Percentiles rank a stretch among this genome's conserved stretches.
Evolutionary conservation across 768 basidiomycete genomes (phyloP).

Genomic region (Psilocybe azurescens): DNA sequence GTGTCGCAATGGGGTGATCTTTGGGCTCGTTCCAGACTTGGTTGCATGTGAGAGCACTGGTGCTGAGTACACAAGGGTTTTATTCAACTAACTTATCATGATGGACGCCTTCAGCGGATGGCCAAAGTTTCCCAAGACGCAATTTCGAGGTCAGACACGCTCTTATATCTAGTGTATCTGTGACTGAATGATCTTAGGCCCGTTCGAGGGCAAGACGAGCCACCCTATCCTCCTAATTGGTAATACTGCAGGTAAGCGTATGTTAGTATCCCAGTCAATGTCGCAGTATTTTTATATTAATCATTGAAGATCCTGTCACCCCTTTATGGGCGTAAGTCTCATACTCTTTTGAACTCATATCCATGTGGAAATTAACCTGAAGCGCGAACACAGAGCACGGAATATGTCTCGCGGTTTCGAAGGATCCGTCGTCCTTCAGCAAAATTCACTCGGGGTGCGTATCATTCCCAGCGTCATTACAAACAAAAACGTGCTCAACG

Average conservation of each 20-base stretch:
- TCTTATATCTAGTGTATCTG: neutral
- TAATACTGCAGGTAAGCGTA: constrained; percentile 40
- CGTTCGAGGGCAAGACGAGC: constrained; percentile 42
- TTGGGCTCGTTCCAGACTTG: constrained; percentile 32
- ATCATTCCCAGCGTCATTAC: neutral
- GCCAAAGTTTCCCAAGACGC: constrained; percentile 11
- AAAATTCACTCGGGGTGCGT: constrained; percentile 46
- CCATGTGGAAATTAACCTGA: too few relatives aligned
- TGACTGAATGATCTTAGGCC: constrained; percentile 25
- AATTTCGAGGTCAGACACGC: constrained; percentile 8
- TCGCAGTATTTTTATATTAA: neutral
- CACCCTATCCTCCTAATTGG: constrained; percentile 44
- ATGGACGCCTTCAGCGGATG: neutral
- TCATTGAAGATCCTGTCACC: constrained; percentile 34
- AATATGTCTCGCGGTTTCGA: constrained; percentile 42
- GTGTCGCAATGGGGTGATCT: constrained; percentile 36
- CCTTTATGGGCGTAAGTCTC: constrained; percentile 30
- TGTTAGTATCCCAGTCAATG: neutral
- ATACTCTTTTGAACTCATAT: neutral
- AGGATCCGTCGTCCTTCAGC: constrained; percentile 45
- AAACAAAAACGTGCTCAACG: too few relatives aligned
- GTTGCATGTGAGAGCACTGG: constrained; percentile 34
- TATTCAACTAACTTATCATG: neutral
- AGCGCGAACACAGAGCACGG: constrained; percentile 36
- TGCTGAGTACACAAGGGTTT: too few relatives aligned